These are phyloP conservation scores for Trametes coccinea DNA, from an alignment of 768 basidiomycete genomes.

Conservation along the genomic window DNA sequence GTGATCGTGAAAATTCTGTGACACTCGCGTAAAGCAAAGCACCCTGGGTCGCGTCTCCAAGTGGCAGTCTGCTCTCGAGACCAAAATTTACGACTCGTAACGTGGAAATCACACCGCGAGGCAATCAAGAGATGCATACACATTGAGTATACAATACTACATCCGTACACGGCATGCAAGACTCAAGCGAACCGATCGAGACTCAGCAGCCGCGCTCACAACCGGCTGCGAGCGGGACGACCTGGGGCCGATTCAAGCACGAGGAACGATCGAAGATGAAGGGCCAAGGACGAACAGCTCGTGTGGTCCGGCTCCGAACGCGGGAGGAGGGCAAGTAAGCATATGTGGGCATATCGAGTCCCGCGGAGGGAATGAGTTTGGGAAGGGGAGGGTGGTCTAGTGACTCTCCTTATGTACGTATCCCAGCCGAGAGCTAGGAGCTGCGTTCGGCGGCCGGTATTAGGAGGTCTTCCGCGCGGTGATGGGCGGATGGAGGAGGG, in stretches of 20 bases:
- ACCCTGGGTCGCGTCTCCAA: no score
- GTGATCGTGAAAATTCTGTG: no score
- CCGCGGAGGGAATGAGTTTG: neutral
- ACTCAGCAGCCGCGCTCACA: neutral
- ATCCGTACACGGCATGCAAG: slow-evolving; percentile 16
- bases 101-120: no score
- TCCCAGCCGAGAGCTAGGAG: no score
- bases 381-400: no score
- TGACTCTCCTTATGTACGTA: no score
- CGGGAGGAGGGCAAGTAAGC: neutral
- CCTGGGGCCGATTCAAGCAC: neutral
- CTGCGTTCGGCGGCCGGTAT: no score
- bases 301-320: neutral
- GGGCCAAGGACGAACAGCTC: neutral
- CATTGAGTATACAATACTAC: slow-evolving; percentile 9
- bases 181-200: neutral
- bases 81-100: no score
- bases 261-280: neutral
- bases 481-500: neutral
- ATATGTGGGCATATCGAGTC: slow-evolving; percentile 7
- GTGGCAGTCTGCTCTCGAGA: no score
- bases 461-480: neutral
- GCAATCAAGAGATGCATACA: slow-evolving; percentile 1
- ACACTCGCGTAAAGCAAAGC: neutral
- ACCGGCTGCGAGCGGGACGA: slow-evolving; percentile 1